Conservation (phyloP, 2,329 filamentous ascomycete genomes). For the Penicillium sp. region DNA sequence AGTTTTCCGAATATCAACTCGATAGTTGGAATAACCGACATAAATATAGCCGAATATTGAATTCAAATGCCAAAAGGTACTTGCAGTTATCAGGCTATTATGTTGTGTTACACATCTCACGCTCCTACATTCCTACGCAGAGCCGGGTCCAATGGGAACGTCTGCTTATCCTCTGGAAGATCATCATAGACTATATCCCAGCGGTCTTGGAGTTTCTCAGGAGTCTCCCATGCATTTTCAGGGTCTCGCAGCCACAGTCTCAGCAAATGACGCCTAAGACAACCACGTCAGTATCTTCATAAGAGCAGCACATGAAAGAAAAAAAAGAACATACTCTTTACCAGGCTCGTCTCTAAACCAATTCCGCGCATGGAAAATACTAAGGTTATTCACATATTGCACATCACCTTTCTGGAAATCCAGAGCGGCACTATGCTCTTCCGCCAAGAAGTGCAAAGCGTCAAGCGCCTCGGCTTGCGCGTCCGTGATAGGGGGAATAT, state of each 20-base stretch:
- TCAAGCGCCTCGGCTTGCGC: conserved; percentile 55
- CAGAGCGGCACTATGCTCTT: conserved; percentile 43
- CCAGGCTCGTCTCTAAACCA: conserved; percentile 43
- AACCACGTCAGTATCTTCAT: conserved; percentile 3
- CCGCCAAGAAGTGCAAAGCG: conserved; percentile 50
- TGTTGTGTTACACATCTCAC: neutral
- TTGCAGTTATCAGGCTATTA: too few relatives aligned
- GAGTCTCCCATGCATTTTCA: conserved; percentile 48
- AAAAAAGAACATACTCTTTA: conserved; percentile 36
- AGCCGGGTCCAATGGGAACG: conserved; percentile 45
- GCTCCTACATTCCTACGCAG: conserved; percentile 25
- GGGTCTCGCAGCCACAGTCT: conserved; percentile 50
- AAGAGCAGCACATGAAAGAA: neutral
- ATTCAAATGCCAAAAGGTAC: too few relatives aligned
- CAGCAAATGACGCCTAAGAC: conserved; percentile 45
- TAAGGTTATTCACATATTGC: conserved; percentile 53
- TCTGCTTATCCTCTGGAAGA: conserved; percentile 39
- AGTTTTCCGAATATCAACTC: neutral
- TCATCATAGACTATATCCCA: conserved; percentile 46
- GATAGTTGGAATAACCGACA: neutral
- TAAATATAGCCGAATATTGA: neutral
- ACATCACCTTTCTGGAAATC: conserved; percentile 51
- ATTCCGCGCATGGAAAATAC: conserved; percentile 52
- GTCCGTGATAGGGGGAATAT: conserved; percentile 51
- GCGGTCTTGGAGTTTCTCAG: conserved; percentile 34